Evolutionary conservation across 352 stramenopile genomes (phyloP), one percentile per base, ranked within the genome.

Genomic region (Pythium pectinolyticum): DNA sequence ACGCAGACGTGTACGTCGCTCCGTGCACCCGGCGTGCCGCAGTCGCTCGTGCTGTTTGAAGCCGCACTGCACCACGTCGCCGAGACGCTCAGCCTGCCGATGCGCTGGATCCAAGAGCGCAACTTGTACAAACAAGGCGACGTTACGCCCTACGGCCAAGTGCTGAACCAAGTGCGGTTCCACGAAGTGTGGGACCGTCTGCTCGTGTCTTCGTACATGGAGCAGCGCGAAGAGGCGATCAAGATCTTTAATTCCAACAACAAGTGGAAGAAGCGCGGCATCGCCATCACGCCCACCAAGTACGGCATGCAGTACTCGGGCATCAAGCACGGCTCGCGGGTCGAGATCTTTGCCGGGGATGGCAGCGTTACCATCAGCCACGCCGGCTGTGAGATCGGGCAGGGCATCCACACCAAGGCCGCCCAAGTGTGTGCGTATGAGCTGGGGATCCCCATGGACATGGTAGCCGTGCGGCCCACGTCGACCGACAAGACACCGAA

Each of bases 251-350:
- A 86, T 56, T 58, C 49, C 34, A 70, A 71, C 46, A 82, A 80
- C 63, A 65, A 71, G 37, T 86, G 75, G 75, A 75, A 75, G 39
- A 86, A 86, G 37, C 53, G 69, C 3, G 77, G 77, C 15, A 63
- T 95, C 40, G 66, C 76, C 24, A 64, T 92, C 30, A 78, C 82
- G 34, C 87, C 90, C 17, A 92, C 88, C 5, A 90, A 88, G 57
- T 89, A 86, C 58, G 66, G 59, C 20, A 84, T 83, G 45, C 41
- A 57, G 28, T 58, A 68, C 34, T 61, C 57, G 10, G 63, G 66
- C 11, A 66, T 69, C 17, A 68, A 74, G 24, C 66, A 82, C 24
- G 70, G 66, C 30, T 59, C 77, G 7, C 62, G 67, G 8, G 59
- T 88, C 30, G 77, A 72, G 27, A 64, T 90, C 12, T 86, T 77